These are phyloP conservation scores for Jackrogersella multiformis DNA, from an alignment of 495 filamentous ascomycete genomes.

Conservation along the genomic window DNA sequence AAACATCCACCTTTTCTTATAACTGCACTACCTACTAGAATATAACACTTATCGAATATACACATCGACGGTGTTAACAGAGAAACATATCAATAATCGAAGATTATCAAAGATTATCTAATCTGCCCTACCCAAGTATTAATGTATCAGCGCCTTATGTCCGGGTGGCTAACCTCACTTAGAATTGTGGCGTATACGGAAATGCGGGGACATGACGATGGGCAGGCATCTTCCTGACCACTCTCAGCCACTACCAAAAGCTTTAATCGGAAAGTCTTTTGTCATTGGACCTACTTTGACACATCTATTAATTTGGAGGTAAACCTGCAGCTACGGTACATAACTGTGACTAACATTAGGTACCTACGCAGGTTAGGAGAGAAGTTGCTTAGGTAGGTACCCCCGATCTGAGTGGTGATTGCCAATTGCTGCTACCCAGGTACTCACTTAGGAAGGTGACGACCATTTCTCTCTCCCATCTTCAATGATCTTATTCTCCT, in stretches of 20 bases:
- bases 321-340: conserved; percentile 13
- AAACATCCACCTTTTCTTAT: too few relatives aligned
- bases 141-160: neutral
- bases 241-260: neutral
- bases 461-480: conserved; percentile 18
- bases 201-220: conserved; percentile 30
- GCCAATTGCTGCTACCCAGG: neutral
- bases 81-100: too few relatives aligned
- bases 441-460: conserved; percentile 12
- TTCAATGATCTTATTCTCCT: conserved; percentile 40
- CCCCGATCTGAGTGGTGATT: neutral
- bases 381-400: neutral
- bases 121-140: neutral
- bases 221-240: too few relatives aligned
- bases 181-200: conserved; percentile 10
- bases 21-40: neutral
- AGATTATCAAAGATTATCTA: neutral
- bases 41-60: neutral
- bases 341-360: conserved; percentile 19
- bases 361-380: conserved; percentile 24
- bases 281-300: conserved; percentile 3
- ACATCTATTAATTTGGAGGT: neutral
- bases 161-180: neutral
- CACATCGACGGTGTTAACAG: too few relatives aligned
- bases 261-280: neutral